Conservation (phyloP, 345 rosid genomes). For the Populus alba region DNA sequence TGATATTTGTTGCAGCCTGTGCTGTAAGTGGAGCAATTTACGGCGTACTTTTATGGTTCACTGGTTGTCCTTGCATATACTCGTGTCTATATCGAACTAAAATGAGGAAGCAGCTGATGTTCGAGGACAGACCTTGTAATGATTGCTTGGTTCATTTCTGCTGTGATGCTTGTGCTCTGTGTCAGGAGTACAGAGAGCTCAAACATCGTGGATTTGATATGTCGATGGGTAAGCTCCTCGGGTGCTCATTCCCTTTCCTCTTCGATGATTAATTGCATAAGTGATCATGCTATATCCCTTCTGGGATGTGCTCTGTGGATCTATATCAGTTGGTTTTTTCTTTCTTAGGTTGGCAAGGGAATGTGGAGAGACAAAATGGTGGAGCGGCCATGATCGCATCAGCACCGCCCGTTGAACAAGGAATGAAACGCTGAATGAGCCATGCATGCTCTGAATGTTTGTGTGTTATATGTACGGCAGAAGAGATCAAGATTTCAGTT, state of each 20-base stretch:
- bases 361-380: background rate
- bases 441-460: background rate
- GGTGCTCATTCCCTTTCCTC: background rate
- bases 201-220: slow-evolving; percentile 39
- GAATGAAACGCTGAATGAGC: slow-evolving; percentile 26
- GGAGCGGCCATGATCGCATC: background rate
- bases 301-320: background rate
- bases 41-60: background rate
- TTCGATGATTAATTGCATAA: too few relatives aligned
- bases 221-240: slow-evolving; percentile 27
- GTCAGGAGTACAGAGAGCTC: slow-evolving; percentile 45
- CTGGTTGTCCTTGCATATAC: slow-evolving; percentile 17
- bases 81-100: slow-evolving; percentile 30
- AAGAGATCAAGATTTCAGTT: too few relatives aligned
- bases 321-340: background rate
- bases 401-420: slow-evolving; percentile 13
- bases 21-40: slow-evolving; percentile 24
- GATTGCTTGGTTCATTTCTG: slow-evolving; percentile 35
- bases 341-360: slow-evolving; percentile 7
- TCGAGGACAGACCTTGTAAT: slow-evolving; percentile 14
- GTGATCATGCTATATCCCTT: background rate
- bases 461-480: background rate
- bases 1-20: slow-evolving; percentile 30
- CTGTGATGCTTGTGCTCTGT: slow-evolving; percentile 39
- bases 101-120: slow-evolving; percentile 27